Percentiles rank a stretch among this genome's conserved stretches.
Evolutionary conservation across 106 monocot genomes (phyloP).

Genomic region (Narthecium ossifragum): DNA sequence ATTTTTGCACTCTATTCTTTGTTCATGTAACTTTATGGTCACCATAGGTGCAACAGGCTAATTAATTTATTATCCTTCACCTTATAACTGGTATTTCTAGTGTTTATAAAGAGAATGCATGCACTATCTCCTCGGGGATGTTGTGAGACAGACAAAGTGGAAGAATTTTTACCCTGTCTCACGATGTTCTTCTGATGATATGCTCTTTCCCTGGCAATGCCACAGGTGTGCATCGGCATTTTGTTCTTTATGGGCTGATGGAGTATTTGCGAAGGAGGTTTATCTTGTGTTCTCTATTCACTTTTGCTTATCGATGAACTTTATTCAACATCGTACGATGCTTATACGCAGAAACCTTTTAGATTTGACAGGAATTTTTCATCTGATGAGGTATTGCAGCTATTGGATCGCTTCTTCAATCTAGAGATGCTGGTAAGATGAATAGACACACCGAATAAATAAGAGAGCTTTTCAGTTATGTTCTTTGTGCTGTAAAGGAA

Average conservation of each 20-base stretch:
- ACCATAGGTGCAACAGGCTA: no score
- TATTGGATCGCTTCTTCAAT: slow-evolving; percentile 91
- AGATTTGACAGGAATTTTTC: slow-evolving; percentile 77
- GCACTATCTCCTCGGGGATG: no score
- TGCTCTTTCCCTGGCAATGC: background rate
- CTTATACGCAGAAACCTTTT: no score
- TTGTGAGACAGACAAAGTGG: no score
- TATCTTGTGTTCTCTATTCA: slow-evolving; percentile 5
- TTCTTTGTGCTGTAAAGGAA: no score
- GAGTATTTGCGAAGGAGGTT: slow-evolving; percentile 74
- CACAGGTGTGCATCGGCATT: slow-evolving; percentile 84
- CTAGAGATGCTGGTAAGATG: slow-evolving; percentile 84
- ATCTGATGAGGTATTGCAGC: slow-evolving; percentile 83
- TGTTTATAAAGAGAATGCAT: no score
- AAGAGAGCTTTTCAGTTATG: no score
- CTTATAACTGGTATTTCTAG: no score
- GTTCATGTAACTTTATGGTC: no score
- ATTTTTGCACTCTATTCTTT: no score
- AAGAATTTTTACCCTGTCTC: no score
- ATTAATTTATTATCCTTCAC: no score
- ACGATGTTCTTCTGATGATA: background rate
- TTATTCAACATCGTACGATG: background rate
- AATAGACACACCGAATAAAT: background rate
- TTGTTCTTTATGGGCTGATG: slow-evolving; percentile 87
- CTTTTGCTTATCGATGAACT: background rate